Evolutionary conservation across 495 filamentous ascomycete genomes (phyloP).

Genomic region (Lasiosphaeria hispida): DNA sequence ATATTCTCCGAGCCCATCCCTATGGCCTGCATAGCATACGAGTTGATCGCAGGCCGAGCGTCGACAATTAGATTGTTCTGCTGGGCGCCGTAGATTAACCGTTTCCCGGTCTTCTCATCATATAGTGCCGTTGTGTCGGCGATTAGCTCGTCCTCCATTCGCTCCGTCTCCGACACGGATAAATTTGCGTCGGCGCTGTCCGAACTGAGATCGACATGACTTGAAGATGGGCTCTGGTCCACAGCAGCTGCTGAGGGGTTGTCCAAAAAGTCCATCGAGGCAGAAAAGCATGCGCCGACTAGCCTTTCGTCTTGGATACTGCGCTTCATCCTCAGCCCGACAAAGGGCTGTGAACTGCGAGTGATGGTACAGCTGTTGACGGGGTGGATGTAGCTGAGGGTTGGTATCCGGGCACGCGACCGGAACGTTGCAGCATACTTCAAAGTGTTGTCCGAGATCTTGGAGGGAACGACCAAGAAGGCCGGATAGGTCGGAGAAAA

Average conservation of each 20-base stretch:
- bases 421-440: slow-evolving; percentile 91
- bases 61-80: slow-evolving; percentile 96
- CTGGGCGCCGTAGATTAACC: slow-evolving; percentile 84
- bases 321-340: slow-evolving; percentile 81
- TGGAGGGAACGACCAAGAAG: slow-evolving; percentile 74
- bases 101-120: slow-evolving; percentile 47
- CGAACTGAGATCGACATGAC: slow-evolving; percentile 50
- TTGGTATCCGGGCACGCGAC: slow-evolving; percentile 82
- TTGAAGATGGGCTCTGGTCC: slow-evolving; percentile 60
- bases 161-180: slow-evolving; percentile 58
- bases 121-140: slow-evolving; percentile 42
- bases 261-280: slow-evolving; percentile 52
- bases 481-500: slow-evolving; percentile 97
- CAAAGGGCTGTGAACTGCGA: slow-evolving; percentile 86
- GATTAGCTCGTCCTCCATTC: slow-evolving; percentile 71
- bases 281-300: slow-evolving; percentile 89
- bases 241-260: slow-evolving; percentile 16
- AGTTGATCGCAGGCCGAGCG: slow-evolving; percentile 93
- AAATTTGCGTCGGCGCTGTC: slow-evolving; percentile 33
- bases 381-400: slow-evolving; percentile 87
- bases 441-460: slow-evolving; percentile 92
- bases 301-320: slow-evolving; percentile 96
- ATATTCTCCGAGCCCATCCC: slow-evolving; percentile 96
- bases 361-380: slow-evolving; percentile 98
- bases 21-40: slow-evolving; percentile 90